Conservation (phyloP, 352 stramenopile genomes). For the Phytophthora hibernalis region DNA sequence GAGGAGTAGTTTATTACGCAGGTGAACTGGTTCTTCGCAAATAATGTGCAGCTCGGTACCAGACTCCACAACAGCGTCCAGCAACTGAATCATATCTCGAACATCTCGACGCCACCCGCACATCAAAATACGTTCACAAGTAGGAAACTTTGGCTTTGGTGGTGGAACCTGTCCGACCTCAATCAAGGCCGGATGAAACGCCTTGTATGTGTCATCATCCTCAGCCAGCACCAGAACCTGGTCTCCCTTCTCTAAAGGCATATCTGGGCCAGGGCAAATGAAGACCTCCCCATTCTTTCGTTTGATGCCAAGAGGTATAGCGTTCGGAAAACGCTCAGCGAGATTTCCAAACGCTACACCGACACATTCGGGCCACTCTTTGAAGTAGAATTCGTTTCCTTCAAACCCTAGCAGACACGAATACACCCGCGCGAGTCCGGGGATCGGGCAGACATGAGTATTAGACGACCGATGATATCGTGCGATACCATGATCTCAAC, state of each 20-base stretch:
- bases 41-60: constrained; percentile 79
- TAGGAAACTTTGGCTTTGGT: constrained; percentile 16
- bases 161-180: constrained; percentile 41
- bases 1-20: constrained; percentile 64
- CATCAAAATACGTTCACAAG: constrained; percentile 74
- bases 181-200: constrained; percentile 42
- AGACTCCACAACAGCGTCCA: constrained; percentile 66
- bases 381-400: constrained; percentile 89
- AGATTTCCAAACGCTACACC: constrained; percentile 70
- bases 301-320: constrained; percentile 80
- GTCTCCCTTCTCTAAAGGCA: constrained; percentile 53
- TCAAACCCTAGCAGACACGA: constrained; percentile 78
- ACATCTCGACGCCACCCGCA: constrained; percentile 88
- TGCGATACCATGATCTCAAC: constrained; percentile 87
- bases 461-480: constrained; percentile 84
- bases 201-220: constrained; percentile 87
- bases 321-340: constrained; percentile 78
- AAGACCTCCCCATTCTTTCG: constrained; percentile 54
- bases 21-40: constrained; percentile 64
- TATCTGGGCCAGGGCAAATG: constrained; percentile 46
- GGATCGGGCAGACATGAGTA: constrained; percentile 81
- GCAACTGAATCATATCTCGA: constrained; percentile 81
- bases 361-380: constrained; percentile 77
- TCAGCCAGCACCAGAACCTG: constrained; percentile 82
- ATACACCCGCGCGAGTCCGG: constrained; percentile 69